Evolutionary conservation across 2,329 filamentous ascomycete species (phyloP), one percentile per base, ranked within the genome.

Genomic region (Talaromyces sp.): DNA sequence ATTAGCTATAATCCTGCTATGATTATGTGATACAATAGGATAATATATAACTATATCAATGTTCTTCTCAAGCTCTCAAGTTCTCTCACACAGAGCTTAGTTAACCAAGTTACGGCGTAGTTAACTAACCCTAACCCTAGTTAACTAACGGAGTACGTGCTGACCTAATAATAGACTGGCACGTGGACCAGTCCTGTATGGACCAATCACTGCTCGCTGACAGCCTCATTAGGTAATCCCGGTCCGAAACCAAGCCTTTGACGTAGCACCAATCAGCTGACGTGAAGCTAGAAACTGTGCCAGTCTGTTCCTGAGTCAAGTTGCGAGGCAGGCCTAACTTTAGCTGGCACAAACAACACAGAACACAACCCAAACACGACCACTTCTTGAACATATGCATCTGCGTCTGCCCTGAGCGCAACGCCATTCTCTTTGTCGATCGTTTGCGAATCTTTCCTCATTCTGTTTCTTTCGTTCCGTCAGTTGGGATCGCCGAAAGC

Each of bases 81-180:
- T n/a, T n/a, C n/a, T n/a, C n/a, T n/a, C n/a, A n/a, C n/a, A n/a
- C n/a, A n/a, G n/a, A n/a, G n/a, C n/a, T n/a, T n/a, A n/a, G n/a
- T n/a, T n/a, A n/a, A n/a, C n/a, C n/a, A n/a, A n/a, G n/a, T n/a
- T n/a, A n/a, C n/a, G n/a, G n/a, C n/a, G n/a, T n/a, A n/a, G n/a
- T n/a, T n/a, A n/a, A n/a, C n/a, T n/a, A n/a, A n/a, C n/a, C n/a
- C n/a, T n/a, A n/a, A n/a, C n/a, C n/a, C n/a, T n/a, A n/a, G n/a
- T n/a, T n/a, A n/a, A n/a, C n/a, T n/a, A n/a, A n/a, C n/a, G n/a
- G n/a, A n/a, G n/a, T n/a, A n/a, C n/a, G n/a, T n/a, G n/a, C n/a
- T n/a, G n/a, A n/a, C n/a, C 56, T 58, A 58, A 58, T 53, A 39
- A 53, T 58, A 58, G 56, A 15, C 37, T 54, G n/a, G 41, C 57